Percentiles rank a stretch among this genome's conserved stretches.
Conservation (phyloP, 2,329 filamentous ascomycete genomes). For the Diaporthe capsici region DNA sequence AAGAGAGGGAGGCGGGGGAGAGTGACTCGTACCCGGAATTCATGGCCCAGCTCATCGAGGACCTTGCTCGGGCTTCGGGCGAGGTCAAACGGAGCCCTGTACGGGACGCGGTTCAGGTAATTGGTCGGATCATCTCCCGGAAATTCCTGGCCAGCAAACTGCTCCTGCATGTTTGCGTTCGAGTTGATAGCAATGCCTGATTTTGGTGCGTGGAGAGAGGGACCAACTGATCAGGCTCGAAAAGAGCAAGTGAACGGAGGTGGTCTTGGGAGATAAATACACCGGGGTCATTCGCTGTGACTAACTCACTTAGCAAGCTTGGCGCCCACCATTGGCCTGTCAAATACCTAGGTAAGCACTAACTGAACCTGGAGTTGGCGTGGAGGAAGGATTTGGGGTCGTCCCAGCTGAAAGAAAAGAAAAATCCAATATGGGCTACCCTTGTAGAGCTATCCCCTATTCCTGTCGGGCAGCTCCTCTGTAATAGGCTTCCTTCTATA, state of each 20-base stretch:
- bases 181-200: not conserved
- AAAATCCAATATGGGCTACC: too few species aligned
- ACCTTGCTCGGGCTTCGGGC: slow-evolving; percentile 8
- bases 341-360: too few species aligned
- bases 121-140: slow-evolving; percentile 5
- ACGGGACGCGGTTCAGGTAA: not conserved
- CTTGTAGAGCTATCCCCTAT: too few species aligned
- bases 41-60: slow-evolving; percentile 18
- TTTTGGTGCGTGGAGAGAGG: not conserved
- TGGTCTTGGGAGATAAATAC: slow-evolving; percentile 15
- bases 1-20: not conserved
- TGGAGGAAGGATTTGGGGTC: too few species aligned
- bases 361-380: too few species aligned
- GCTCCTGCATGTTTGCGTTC: not conserved
- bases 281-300: not conserved
- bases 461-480: too few species aligned
- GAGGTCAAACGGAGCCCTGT: not conserved
- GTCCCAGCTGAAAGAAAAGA: too few species aligned
- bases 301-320: not conserved
- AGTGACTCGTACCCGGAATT: slow-evolving; percentile 3
- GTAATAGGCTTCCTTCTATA: too few species aligned
- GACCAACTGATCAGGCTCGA: not conserved
- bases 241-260: not conserved
- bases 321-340: not conserved
- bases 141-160: slow-evolving; percentile 8